Evolutionary conservation across 441 rosid species (phyloP).

Genomic region (Bocquillonia castaneifolia): DNA sequence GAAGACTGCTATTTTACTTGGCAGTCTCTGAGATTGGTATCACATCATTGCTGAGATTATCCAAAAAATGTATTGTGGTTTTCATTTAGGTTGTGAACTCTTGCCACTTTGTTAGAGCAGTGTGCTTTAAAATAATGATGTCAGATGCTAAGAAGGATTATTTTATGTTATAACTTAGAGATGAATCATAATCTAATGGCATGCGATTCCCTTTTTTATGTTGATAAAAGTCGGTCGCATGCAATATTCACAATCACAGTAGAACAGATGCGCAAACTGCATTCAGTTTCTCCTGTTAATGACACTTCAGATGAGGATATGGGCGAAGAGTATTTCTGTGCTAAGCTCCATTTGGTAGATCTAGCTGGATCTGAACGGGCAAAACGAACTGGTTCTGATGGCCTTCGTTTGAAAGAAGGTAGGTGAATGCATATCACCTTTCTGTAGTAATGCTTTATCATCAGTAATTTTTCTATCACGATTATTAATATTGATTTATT

Average conservation of each 20-base stretch:
- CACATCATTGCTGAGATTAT: background rate
- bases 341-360: slow-evolving; percentile 96
- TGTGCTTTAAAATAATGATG: background rate
- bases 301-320: slow-evolving; percentile 47
- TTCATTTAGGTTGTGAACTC: background rate
- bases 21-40: background rate
- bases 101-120: background rate
- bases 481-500: background rate
- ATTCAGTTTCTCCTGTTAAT: slow-evolving; percentile 53
- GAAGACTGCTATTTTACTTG: background rate
- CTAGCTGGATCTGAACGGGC: slow-evolving; percentile 99
- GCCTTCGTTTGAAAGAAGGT: slow-evolving; percentile 97
- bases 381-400: slow-evolving; percentile 95
- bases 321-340: slow-evolving; percentile 90
- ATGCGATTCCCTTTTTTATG: slow-evolving; percentile 34
- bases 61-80: background rate
- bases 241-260: slow-evolving; percentile 95
- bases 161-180: background rate
- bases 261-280: slow-evolving; percentile 84
- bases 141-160: background rate
- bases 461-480: background rate
- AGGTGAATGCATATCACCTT: slow-evolving; percentile 23
- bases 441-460: slow-evolving; percentile 53
- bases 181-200: slow-evolving; percentile 24
- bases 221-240: slow-evolving; percentile 77